A percentile compares a stretch with the other conserved stretches of the same genome.
Evolutionary conservation across 192 early-diverging fungal genomes (phyloP).

Genomic region (Podila epicladia): DNA sequence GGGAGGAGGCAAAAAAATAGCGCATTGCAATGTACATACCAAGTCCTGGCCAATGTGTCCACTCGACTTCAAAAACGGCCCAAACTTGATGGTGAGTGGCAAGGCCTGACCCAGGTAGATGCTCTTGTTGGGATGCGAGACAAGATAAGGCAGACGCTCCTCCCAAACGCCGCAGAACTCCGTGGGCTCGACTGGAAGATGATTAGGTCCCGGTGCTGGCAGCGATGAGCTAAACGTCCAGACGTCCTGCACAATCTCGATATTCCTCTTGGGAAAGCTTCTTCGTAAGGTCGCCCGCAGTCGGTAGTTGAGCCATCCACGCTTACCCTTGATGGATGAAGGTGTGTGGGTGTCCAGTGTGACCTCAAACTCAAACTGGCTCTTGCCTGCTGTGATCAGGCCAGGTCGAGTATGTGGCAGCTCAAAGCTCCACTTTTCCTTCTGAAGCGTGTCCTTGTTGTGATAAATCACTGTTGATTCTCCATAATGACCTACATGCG

Average conservation of each 20-base stretch:
- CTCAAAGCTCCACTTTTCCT: slow-evolving; percentile 12
- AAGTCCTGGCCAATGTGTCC: slow-evolving; percentile 33
- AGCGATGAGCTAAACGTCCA: slow-evolving; percentile 33
- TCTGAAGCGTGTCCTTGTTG: slow-evolving; percentile 28
- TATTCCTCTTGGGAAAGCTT: slow-evolving; percentile 18
- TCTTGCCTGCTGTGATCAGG: slow-evolving; percentile 18
- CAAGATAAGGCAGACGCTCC: slow-evolving; percentile 15
- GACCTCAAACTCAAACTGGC: slow-evolving; percentile 26
- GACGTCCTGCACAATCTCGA: slow-evolving; percentile 26
- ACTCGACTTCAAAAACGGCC: slow-evolving; percentile 21
- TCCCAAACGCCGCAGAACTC: slow-evolving; percentile 29
- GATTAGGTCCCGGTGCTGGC: slow-evolving; percentile 11
- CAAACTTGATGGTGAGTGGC: slow-evolving; percentile 22
- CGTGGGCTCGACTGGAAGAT: slow-evolving; percentile 7
- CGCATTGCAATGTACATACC: no score
- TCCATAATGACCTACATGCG: slow-evolving; percentile 13
- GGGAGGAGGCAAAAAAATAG: no score
- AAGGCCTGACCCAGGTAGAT: slow-evolving; percentile 16
- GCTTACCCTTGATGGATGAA: slow-evolving; percentile 17
- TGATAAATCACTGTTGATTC: slow-evolving; percentile 8
- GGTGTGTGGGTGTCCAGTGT: slow-evolving; percentile 10
- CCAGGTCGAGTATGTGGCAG: slow-evolving; percentile 11
- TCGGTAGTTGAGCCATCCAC: slow-evolving; percentile 33
- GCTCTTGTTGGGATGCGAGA: slow-evolving; percentile 18
- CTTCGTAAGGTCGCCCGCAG: slow-evolving; percentile 17